Evolutionary conservation across 1,139 yeast species (phyloP).

Genomic region (Nakaseomyces sp.): DNA sequence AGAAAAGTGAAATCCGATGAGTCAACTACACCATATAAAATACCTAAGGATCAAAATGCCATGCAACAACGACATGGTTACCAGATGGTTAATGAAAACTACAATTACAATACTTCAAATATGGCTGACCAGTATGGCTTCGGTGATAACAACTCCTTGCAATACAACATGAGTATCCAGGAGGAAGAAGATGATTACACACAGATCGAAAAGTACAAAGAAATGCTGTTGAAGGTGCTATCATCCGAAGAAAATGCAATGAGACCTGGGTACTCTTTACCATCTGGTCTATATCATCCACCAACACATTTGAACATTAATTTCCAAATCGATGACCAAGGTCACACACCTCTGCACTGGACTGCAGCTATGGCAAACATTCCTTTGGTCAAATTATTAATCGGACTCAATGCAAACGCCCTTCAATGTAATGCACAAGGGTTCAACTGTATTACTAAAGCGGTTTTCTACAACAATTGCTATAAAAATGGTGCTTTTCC

Average conservation of each 20-base stretch:
- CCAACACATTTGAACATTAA: conserved; percentile 77
- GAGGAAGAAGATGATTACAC: conserved; percentile 1
- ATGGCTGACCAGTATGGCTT: not conserved
- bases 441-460: conserved; percentile 74
- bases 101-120: not conserved
- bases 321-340: conserved; percentile 87
- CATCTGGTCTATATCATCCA: conserved; percentile 62
- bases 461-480: conserved; percentile 81
- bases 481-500: conserved; percentile 71
- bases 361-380: conserved; percentile 87
- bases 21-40: not conserved
- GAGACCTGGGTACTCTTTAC: conserved; percentile 59
- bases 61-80: not conserved
- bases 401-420: conserved; percentile 66
- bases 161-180: conserved; percentile 3
- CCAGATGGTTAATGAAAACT: not conserved
- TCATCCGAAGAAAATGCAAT: conserved; percentile 41
- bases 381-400: conserved; percentile 58
- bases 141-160: not conserved
- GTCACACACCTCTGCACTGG: conserved; percentile 96
- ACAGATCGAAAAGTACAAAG: conserved; percentile 21
- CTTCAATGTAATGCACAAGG: conserved; percentile 67
- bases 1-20: conserved; percentile 1
- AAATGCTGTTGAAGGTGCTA: conserved; percentile 26
- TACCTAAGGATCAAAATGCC: not conserved